A percentile compares a stretch with the other conserved stretches of the same genome.
Conservation (phyloP, 257 asterid genomes). For the Sherardia arvensis region DNA sequence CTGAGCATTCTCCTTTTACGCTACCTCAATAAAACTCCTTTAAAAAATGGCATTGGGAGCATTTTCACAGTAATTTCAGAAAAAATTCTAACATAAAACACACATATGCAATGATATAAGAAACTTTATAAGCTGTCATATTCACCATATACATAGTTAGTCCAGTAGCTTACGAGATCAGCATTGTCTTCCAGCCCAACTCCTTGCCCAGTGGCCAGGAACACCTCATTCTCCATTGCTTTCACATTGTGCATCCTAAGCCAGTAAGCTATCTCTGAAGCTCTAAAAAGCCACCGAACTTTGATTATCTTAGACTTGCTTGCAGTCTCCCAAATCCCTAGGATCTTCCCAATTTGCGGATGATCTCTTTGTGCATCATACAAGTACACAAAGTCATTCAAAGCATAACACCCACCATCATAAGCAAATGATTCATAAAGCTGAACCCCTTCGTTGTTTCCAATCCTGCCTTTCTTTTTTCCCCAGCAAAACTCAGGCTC, state of each 20-base stretch:
- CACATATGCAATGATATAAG: background rate
- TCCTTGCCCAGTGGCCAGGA: constrained; percentile 81
- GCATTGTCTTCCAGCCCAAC: constrained; percentile 50
- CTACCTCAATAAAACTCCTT: background rate
- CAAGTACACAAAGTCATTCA: constrained; percentile 64
- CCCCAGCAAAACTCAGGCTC: constrained; percentile 56
- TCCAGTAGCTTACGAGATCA: constrained; percentile 42
- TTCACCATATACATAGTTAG: background rate
- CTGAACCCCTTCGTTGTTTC: constrained; percentile 30
- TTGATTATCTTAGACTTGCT: constrained; percentile 43
- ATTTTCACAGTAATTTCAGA: background rate
- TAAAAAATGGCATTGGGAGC: background rate
- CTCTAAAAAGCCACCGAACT: constrained; percentile 77
- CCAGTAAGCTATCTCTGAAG: constrained; percentile 48
- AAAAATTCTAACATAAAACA: background rate
- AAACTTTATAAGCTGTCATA: background rate
- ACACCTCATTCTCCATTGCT: constrained; percentile 44
- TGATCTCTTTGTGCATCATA: constrained; percentile 26
- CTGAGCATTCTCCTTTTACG: background rate
- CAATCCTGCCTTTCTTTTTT: constrained; percentile 41
- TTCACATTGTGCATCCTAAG: constrained; percentile 25
- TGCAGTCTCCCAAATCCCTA: constrained; percentile 56
- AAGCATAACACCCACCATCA: constrained; percentile 48
- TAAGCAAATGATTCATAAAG: constrained; percentile 63
- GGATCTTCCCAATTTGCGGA: constrained; percentile 66